phyloP scores from a whole-genome alignment of 345 rosid species.

The Carallia brachiata region DNA sequence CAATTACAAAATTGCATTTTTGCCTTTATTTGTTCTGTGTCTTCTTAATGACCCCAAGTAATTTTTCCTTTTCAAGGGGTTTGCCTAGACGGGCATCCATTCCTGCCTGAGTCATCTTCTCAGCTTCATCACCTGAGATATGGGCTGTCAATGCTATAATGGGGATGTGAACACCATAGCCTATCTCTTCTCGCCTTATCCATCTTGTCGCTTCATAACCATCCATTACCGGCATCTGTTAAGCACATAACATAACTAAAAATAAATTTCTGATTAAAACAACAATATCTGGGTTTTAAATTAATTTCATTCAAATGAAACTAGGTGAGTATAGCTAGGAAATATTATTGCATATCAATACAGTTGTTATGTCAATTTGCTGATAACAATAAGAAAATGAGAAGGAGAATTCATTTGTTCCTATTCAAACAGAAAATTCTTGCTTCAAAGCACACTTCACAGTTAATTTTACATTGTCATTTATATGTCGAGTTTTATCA shows the following conservation, averaged over 20 bases:
- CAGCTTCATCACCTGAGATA: neutral
- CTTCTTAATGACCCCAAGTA: constrained; percentile 7
- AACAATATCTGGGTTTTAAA: no score
- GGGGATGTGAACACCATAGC: constrained; percentile 12
- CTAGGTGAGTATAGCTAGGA: no score
- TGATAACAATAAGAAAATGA: neutral
- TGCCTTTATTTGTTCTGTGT: neutral
- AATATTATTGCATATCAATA: no score
- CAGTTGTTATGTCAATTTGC: neutral
- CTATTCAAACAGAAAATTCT: no score
- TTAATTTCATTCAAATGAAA: no score
- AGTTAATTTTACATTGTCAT: no score
- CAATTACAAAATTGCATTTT: neutral
- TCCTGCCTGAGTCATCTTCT: constrained; percentile 17
- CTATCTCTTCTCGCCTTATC: constrained; percentile 18
- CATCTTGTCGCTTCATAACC: constrained; percentile 28
- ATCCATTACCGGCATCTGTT: constrained; percentile 28
- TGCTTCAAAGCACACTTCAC: no score
- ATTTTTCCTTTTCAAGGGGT: neutral
- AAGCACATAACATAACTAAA: neutral
- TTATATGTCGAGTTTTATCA: no score
- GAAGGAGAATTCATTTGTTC: neutral
- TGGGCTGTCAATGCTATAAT: constrained; percentile 25
- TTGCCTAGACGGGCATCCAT: constrained; percentile 21
- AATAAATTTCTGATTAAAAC: no score